Conservation (phyloP, 2,329 filamentous ascomycete species). For the Monosporascus sp. region DNA sequence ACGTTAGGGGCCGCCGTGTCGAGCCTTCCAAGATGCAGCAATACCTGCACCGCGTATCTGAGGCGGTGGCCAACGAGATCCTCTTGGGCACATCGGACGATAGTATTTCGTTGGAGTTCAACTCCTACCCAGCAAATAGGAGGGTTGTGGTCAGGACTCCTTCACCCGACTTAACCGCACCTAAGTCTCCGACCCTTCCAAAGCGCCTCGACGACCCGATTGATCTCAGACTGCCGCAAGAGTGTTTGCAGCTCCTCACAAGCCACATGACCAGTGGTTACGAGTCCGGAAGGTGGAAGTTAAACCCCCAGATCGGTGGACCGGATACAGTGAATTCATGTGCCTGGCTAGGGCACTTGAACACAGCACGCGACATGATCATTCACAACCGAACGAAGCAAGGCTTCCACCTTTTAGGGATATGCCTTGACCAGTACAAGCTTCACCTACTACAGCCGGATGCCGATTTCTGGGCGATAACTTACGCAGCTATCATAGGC, state of each 20-base stretch:
- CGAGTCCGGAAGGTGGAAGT: slow-evolving; percentile 19
- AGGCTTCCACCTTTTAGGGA: slow-evolving; percentile 20
- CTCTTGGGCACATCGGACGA: neutral
- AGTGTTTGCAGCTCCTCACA: slow-evolving; percentile 23
- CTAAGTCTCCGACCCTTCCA: slow-evolving; percentile 14
- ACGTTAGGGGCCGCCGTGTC: slow-evolving; percentile 23
- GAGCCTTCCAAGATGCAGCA: slow-evolving; percentile 24
- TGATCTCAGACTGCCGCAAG: slow-evolving; percentile 19
- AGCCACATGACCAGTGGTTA: slow-evolving; percentile 20
- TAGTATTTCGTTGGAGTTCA: neutral
- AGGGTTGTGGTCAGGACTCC: slow-evolving; percentile 23
- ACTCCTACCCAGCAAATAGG: slow-evolving; percentile 3
- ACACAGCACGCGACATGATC: slow-evolving; percentile 24
- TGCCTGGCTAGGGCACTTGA: slow-evolving; percentile 25
- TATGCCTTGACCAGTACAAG: slow-evolving; percentile 25
- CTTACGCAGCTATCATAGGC: slow-evolving; percentile 22
- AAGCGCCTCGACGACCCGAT: slow-evolving; percentile 19
- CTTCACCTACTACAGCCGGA: slow-evolving; percentile 20
- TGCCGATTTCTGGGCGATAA: slow-evolving; percentile 25
- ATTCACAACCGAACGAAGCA: slow-evolving; percentile 20
- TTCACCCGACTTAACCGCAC: slow-evolving; percentile 13
- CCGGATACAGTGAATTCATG: slow-evolving; percentile 22
- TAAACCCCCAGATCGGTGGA: slow-evolving; percentile 7
- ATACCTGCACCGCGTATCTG: slow-evolving; percentile 18
- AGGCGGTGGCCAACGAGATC: slow-evolving; percentile 23